phyloP scores from a whole-genome alignment of 805 yeast genomes.

The Blastobotrys attinorum region DNA sequence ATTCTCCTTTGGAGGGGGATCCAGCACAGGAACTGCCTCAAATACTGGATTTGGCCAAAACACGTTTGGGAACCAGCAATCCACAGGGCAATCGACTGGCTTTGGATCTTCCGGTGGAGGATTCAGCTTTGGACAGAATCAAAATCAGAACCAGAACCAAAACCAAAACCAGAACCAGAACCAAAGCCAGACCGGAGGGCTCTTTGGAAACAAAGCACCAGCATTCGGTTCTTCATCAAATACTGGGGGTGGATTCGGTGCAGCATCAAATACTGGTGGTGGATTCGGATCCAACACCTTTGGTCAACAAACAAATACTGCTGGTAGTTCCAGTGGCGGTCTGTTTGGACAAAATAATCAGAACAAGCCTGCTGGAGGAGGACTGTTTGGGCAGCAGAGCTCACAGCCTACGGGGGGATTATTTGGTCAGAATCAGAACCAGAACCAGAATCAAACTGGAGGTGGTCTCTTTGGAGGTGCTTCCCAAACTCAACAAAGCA shows the following conservation, averaged over 20 bases:
- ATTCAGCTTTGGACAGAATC: constrained; percentile 3
- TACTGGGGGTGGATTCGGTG: constrained; percentile 9
- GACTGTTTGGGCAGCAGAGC: constrained; percentile 30
- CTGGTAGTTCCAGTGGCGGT: constrained; percentile 22
- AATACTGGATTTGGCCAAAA: not conserved
- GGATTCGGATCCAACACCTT: constrained; percentile 17
- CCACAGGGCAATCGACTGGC: constrained; percentile 1
- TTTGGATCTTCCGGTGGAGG: not conserved
- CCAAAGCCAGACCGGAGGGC: constrained; percentile 9
- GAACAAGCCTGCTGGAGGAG: constrained; percentile 24
- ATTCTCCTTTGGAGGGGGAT: no score
- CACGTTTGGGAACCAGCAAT: constrained; percentile 2
- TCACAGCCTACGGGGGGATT: constrained; percentile 3
- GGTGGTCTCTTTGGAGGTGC: constrained; percentile 27
- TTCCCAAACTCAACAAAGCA: constrained; percentile 10
- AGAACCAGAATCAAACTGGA: constrained; percentile 13
- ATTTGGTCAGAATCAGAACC: constrained; percentile 3
- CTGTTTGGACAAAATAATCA: constrained; percentile 29
- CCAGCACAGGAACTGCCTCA: not conserved
- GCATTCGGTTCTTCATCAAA: not conserved
- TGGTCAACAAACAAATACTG: constrained; percentile 16
- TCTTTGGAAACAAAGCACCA: constrained; percentile 14
- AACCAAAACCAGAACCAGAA: constrained; percentile 7
- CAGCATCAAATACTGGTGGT: constrained; percentile 4
- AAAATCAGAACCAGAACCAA: not conserved